phyloP scores from a whole-genome alignment of 129 eudicot species.

The Mikania micrantha region DNA sequence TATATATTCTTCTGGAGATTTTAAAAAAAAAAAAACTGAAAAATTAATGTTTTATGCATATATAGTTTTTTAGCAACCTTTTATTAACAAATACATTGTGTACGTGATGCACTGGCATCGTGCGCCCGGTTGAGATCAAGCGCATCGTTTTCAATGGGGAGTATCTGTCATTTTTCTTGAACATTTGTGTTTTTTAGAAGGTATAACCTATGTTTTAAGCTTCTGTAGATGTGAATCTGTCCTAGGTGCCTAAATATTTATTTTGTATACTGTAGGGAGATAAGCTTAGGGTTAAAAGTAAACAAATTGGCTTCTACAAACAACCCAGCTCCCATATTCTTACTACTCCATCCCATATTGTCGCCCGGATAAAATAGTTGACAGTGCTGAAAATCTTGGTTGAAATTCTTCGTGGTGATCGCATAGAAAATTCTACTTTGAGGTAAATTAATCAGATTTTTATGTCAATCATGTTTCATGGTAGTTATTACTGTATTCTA shows the following conservation, averaged over 20 bases:
- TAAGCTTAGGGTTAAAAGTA: constrained; percentile 56
- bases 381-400: constrained; percentile 63
- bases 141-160: not conserved
- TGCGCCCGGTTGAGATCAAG: too few relatives aligned
- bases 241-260: constrained; percentile 8
- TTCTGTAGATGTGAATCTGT: not conserved
- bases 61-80: too few relatives aligned
- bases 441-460: not conserved
- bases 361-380: constrained; percentile 42
- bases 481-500: too few relatives aligned
- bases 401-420: constrained; percentile 68
- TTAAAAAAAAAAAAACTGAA: too few relatives aligned
- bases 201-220: not conserved
- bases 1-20: too few relatives aligned
- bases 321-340: constrained; percentile 72
- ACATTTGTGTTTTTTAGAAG: not conserved
- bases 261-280: constrained; percentile 39
- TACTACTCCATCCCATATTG: constrained; percentile 63
- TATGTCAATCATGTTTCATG: not conserved
- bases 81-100: too few relatives aligned
- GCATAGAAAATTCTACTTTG: constrained; percentile 57
- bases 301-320: constrained; percentile 63
- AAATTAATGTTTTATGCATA: too few relatives aligned
- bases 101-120: too few relatives aligned
- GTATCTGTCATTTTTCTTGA: not conserved